Evolutionary conservation across 2,329 filamentous ascomycete species (phyloP).

Genomic region (Ascochyta koolunga): DNA sequence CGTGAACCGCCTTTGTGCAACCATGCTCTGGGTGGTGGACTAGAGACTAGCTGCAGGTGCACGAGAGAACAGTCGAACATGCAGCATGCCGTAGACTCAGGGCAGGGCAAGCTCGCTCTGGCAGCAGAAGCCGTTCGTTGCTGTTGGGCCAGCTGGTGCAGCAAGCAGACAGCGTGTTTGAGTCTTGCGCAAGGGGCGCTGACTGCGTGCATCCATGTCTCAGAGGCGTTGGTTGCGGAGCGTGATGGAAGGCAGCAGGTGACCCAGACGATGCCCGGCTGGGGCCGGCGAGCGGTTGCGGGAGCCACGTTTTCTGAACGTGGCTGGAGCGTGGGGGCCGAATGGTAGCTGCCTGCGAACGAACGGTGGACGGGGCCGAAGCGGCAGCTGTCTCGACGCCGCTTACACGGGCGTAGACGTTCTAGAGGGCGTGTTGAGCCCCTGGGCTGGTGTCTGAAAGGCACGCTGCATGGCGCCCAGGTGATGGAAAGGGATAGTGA

Average conservation of each 20-base stretch:
- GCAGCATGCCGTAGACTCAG: slow-evolving; percentile 7
- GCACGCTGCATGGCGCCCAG: slow-evolving; percentile 25
- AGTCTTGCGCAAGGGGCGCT: slow-evolving; percentile 7
- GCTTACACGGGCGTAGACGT: not conserved
- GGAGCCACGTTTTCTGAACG: slow-evolving; percentile 26
- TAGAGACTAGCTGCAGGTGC: slow-evolving; percentile 25
- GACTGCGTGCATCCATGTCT: slow-evolving; percentile 5
- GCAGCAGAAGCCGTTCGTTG: not conserved
- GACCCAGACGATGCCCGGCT: slow-evolving; percentile 3
- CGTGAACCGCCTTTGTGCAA: slow-evolving; percentile 8
- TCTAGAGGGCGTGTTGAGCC: slow-evolving; percentile 3
- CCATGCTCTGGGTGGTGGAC: not conserved
- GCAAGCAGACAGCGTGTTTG: slow-evolving; percentile 10
- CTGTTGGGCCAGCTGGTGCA: not conserved
- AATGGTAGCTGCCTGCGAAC: slow-evolving; percentile 16
- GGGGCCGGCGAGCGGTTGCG: slow-evolving; percentile 10
- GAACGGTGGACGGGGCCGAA: not conserved
- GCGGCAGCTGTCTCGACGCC: slow-evolving; percentile 8
- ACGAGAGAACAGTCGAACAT: slow-evolving; percentile 22
- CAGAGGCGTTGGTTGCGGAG: not conserved
- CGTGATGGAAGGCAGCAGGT: not conserved
- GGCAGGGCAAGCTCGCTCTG: not conserved
- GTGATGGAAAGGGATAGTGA: slow-evolving; percentile 20
- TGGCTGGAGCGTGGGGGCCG: slow-evolving; percentile 28
- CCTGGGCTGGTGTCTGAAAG: slow-evolving; percentile 18